Evolutionary conservation across 305 asterid species (phyloP), one percentile per base, ranked within the genome.

Genomic region (Fraxinus dipetala): DNA sequence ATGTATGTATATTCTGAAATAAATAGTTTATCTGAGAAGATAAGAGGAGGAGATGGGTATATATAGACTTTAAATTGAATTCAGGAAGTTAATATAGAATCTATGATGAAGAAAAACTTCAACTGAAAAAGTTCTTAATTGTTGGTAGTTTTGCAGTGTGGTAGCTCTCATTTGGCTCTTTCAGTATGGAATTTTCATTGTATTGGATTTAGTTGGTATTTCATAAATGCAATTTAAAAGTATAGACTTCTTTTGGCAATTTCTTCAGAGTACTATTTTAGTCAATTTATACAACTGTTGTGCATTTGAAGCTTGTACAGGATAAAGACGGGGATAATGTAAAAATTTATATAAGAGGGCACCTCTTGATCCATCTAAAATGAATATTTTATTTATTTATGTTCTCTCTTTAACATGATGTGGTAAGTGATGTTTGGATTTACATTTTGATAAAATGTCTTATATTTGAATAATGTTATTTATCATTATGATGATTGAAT

Each of bases 151-250:
- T 85, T 84, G 88, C 78, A 78, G 81, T 81, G 72, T 83, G 84
- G 88, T 87, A 30, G 72, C 80, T 85, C 76, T 85, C 86, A 54
- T 81, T 88, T 88, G 90, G 84, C 82, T 79, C 79, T 86, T 84
- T 72, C 73, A n/a, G 34, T 22, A 63, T 82, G 87, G 79, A 54
- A 30, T 80, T 80, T 80, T 76, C 69, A 11, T 67, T 51, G 80
- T 63, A 22, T 81, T 87, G 90, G 89, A 85, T 79, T 81, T 81
- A 6, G 34, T n/a, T 78, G 79, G 26, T 51, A 48, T 65, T 84
- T 67, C n/a, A 67, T 67, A 24, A 67, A 67, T 67, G 74, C 36
- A 67, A 67, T 67, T 67, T 67, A 28, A 13, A 45, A 45, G 5
- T 45, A 3, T 11, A 45, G 56, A 45, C 56, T 13, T 45, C 18